These are phyloP conservation scores for Beauveria scarabaeidicola DNA, from an alignment of 2,329 filamentous ascomycete species.

Conservation along the genomic window DNA sequence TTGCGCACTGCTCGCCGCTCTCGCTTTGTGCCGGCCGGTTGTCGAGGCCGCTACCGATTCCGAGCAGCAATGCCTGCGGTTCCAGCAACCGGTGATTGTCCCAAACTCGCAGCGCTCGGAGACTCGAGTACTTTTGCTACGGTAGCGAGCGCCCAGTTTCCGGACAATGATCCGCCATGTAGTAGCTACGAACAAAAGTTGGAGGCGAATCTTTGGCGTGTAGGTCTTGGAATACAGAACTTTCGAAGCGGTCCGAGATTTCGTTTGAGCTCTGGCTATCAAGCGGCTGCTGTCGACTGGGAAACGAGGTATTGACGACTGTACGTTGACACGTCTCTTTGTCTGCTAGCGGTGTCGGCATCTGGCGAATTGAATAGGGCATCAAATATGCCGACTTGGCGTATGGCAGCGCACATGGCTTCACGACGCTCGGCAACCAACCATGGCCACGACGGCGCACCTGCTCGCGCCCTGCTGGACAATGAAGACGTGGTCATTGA, in stretches of 20 bases:
- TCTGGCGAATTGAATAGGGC: no score
- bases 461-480: conserved; percentile 23
- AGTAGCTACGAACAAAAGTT: conserved; percentile 15
- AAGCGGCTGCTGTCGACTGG: conserved; percentile 38
- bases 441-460: conserved; percentile 41
- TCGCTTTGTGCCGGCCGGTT: neutral
- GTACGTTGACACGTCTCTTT: conserved; percentile 18
- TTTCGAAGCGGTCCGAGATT: conserved; percentile 32
- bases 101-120: neutral
- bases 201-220: conserved; percentile 15
- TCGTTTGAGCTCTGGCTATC: conserved; percentile 39
- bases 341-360: no score
- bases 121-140: conserved; percentile 8
- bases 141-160: conserved; percentile 19
- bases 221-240: conserved; percentile 18
- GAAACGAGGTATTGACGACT: conserved; percentile 40
- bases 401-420: conserved; percentile 34
- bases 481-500: conserved; percentile 29
- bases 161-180: conserved; percentile 32
- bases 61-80: neutral
- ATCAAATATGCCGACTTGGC: conserved; percentile 39
- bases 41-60: neutral
- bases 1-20: neutral
- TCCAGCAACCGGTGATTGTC: neutral
- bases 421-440: conserved; percentile 41